A percentile compares a stretch with the other conserved stretches of the same genome.
These are phyloP conservation scores for Kondoa subrosea DNA, from an alignment of 768 basidiomycete genomes.

Conservation along the genomic window DNA sequence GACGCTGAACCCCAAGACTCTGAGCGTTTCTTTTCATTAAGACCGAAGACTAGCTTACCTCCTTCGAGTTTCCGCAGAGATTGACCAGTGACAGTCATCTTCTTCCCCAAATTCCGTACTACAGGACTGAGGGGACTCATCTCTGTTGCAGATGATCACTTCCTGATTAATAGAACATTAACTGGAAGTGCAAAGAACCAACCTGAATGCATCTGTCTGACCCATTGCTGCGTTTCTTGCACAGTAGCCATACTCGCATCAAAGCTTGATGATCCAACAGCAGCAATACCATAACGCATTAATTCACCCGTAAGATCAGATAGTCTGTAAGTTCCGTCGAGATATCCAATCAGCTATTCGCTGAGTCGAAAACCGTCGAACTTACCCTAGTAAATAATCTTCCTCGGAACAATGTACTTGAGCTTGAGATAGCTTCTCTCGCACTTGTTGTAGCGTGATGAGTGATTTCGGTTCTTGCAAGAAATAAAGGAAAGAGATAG, in stretches of 20 bases:
- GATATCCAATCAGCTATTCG: neutral
- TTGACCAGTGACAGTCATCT: constrained; percentile 65
- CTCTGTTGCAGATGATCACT: constrained; percentile 53
- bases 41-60: constrained; percentile 39
- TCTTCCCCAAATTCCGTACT: constrained; percentile 60
- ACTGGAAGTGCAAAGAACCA: constrained; percentile 42
- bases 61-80: constrained; percentile 92
- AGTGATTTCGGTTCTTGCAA: constrained; percentile 45
- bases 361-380: neutral
- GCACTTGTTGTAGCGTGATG: constrained; percentile 36
- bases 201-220: constrained; percentile 34
- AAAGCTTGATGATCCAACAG: constrained; percentile 18
- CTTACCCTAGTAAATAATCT: constrained; percentile 66
- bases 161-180: constrained; percentile 50
- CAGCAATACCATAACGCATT: constrained; percentile 84
- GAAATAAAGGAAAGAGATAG: constrained; percentile 66
- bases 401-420: constrained; percentile 32
- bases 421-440: neutral
- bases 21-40: neutral
- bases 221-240: constrained; percentile 32
- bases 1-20: neutral
- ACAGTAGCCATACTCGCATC: neutral
- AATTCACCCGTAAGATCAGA: constrained; percentile 92
- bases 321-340: too few relatives aligned
- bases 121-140: constrained; percentile 42